These are phyloP conservation scores for Actinidia chinensis DNA, from an alignment of 179 eudicot genomes.

Conservation along the genomic window DNA sequence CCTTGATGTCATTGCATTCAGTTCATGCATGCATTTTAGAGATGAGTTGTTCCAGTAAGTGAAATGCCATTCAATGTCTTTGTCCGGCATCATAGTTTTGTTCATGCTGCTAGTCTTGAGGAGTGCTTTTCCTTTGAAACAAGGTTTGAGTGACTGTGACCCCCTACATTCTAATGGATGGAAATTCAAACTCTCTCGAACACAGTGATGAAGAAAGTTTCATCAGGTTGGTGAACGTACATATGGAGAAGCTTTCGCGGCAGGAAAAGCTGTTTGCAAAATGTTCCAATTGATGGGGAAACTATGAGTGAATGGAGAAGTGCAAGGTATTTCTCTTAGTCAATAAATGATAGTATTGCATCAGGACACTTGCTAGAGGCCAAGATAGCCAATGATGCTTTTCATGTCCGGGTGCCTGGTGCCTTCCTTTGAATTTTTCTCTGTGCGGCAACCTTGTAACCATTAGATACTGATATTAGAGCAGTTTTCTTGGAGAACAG, in stretches of 20 bases:
- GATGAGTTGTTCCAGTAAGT: background rate
- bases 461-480: background rate
- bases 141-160: constrained; percentile 11
- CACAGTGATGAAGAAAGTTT: constrained; percentile 59
- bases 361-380: background rate
- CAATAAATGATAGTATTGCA: constrained; percentile 6
- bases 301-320: constrained; percentile 81
- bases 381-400: background rate
- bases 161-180: constrained; percentile 19
- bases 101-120: too few species aligned
- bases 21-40: background rate
- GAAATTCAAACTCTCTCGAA: constrained; percentile 20
- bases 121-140: too few species aligned
- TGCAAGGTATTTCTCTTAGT: constrained; percentile 68
- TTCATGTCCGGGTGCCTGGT: background rate
- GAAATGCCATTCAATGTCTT: background rate
- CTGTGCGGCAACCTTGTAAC: too few species aligned
- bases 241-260: constrained; percentile 88
- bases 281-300: constrained; percentile 90
- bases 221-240: constrained; percentile 96
- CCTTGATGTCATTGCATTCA: background rate
- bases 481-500: background rate
- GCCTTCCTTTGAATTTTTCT: background rate
- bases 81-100: background rate
- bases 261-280: constrained; percentile 81